Conservation (phyloP, 2,329 filamentous ascomycete genomes). For the Elsinoe fawcettii region DNA sequence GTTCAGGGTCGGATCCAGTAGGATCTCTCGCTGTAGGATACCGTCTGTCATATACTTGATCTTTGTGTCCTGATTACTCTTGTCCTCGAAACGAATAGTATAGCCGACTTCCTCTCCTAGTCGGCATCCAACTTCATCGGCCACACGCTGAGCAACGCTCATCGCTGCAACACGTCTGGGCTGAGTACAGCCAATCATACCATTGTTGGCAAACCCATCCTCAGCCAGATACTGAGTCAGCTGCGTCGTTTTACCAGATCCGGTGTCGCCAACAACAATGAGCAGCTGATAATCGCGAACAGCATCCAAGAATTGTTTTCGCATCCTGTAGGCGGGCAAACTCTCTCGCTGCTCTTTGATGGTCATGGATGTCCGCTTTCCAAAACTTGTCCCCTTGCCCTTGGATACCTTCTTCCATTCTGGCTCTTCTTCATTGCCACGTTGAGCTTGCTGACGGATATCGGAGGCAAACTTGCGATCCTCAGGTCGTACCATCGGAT, state of each 20-base stretch:
- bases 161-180: constrained; percentile 95
- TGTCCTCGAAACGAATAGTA: constrained; percentile 95
- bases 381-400: constrained; percentile 70
- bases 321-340: constrained; percentile 82
- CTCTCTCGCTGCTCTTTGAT: constrained; percentile 93
- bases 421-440: constrained; percentile 55
- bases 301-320: constrained; percentile 78
- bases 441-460: constrained; percentile 59
- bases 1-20: constrained; percentile 80
- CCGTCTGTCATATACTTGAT: constrained; percentile 99
- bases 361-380: constrained; percentile 79
- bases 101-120: constrained; percentile 93
- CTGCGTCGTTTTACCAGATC: constrained; percentile 95
- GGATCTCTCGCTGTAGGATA: constrained; percentile 91
- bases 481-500: constrained; percentile 85
- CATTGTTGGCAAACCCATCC: constrained; percentile 76
- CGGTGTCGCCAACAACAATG: constrained; percentile 95
- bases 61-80: constrained; percentile 74
- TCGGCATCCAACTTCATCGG: constrained; percentile 87
- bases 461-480: constrained; percentile 85
- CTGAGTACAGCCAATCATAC: constrained; percentile 93
- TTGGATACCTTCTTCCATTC: constrained; percentile 81
- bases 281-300: constrained; percentile 81
- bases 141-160: constrained; percentile 93
- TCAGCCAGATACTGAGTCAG: constrained; percentile 92